phyloP scores from a whole-genome alignment of 2,329 filamentous ascomycete species.

The Phaeosphaeria sp. region DNA sequence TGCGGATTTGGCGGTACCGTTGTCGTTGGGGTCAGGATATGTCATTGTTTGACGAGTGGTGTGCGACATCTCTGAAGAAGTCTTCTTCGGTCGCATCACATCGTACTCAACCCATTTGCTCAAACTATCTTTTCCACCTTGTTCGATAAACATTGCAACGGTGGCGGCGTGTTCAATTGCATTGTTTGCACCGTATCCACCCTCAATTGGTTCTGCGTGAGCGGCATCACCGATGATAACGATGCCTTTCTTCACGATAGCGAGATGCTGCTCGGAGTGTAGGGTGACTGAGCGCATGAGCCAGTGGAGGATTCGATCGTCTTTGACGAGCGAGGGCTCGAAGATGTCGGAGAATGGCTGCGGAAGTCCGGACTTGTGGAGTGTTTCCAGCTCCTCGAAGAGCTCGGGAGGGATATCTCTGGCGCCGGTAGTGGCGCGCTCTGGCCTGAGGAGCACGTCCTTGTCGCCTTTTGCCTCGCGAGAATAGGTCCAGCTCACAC shows the following conservation, averaged over 20 bases:
- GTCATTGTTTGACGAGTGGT: not conserved
- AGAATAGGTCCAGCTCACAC: constrained; percentile 51
- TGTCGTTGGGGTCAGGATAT: not conserved
- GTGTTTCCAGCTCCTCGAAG: constrained; percentile 39
- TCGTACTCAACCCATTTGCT: not conserved
- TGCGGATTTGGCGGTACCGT: too few relatives aligned
- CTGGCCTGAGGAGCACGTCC: constrained; percentile 46
- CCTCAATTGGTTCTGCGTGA: constrained; percentile 51
- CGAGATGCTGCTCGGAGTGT: constrained; percentile 23
- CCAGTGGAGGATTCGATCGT: constrained; percentile 50
- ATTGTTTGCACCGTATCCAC: constrained; percentile 49
- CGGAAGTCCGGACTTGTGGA: constrained; percentile 26
- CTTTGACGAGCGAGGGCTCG: constrained; percentile 32
- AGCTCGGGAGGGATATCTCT: constrained; percentile 45
- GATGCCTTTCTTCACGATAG: constrained; percentile 10
- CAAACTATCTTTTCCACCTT: not conserved
- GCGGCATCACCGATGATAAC: constrained; percentile 47
- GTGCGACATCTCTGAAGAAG: not conserved
- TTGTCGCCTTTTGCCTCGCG: constrained; percentile 32
- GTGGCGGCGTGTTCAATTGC: constrained; percentile 49
- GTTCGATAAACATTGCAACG: constrained; percentile 20
- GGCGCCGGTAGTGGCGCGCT: constrained; percentile 39
- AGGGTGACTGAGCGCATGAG: constrained; percentile 48
- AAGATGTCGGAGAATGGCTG: constrained; percentile 45
- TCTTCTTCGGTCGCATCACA: not conserved